These are phyloP conservation scores for Aspergillus sp. DNA, from an alignment of 2,329 filamentous ascomycete genomes.

Conservation along the genomic window DNA sequence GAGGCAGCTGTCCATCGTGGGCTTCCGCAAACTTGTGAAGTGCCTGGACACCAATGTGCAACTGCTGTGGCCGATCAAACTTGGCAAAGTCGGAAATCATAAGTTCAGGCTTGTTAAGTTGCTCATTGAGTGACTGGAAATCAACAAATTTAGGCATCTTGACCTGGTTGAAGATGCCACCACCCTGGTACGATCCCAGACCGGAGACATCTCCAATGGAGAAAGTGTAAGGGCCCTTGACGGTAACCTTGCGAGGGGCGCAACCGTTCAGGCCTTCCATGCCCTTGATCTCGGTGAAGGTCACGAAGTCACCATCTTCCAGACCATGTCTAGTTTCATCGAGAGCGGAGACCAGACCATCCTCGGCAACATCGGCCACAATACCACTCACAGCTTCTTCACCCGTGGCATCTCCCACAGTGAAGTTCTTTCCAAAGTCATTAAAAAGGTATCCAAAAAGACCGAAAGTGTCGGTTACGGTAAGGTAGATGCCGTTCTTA, in stretches of 20 bases:
- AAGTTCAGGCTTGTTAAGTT: conserved; percentile 82
- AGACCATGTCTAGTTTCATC: conserved; percentile 94
- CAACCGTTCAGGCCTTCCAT: conserved; percentile 82
- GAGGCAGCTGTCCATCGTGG: conserved; percentile 67
- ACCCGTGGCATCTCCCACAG: conserved; percentile 81
- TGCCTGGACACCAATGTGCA: conserved; percentile 89
- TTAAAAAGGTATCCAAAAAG: conserved; percentile 96
- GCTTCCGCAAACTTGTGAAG: conserved; percentile 77
- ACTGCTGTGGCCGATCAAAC: conserved; percentile 87
- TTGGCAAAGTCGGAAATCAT: conserved; percentile 95
- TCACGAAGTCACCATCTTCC: conserved; percentile 94
- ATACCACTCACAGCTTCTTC: conserved; percentile 86
- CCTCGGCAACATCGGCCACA: conserved; percentile 81
- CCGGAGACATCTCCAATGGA: conserved; percentile 90
- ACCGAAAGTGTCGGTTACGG: conserved; percentile 84
- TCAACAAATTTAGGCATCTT: conserved; percentile 96
- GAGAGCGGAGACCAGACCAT: conserved; percentile 84
- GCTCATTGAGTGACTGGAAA: conserved; percentile 74
- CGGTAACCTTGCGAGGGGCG: conserved; percentile 82
- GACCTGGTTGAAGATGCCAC: conserved; percentile 89
- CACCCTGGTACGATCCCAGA: conserved; percentile 79
- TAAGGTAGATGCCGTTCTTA: conserved; percentile 83
- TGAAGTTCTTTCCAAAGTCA: conserved; percentile 94
- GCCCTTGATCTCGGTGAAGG: conserved; percentile 87
- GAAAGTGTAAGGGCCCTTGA: conserved; percentile 96